Evolutionary conservation across 768 basidiomycete species (phyloP).

Genomic region (Pulveroboletus sp.): DNA sequence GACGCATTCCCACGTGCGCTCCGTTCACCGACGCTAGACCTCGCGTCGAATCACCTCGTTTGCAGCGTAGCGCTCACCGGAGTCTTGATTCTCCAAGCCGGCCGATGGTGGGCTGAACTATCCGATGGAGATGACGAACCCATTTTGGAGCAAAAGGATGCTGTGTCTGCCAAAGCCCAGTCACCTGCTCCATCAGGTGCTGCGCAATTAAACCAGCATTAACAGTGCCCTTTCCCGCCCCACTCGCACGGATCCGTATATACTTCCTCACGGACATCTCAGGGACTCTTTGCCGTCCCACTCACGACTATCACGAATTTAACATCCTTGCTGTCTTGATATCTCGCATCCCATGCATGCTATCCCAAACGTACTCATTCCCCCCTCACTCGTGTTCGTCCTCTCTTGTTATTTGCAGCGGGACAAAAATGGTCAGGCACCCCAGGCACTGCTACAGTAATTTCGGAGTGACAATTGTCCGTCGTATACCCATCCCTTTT

Average conservation of each 20-base stretch:
- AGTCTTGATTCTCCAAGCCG: conserved; percentile 80
- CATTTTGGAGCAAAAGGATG: conserved; percentile 29
- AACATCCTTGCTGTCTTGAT: conserved; percentile 26
- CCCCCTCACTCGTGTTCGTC: conserved; percentile 1
- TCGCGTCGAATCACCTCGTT: conserved; percentile 81
- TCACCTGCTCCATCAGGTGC: conserved; percentile 2
- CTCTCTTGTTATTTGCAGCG: conserved; percentile 7
- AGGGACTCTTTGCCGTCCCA: neutral
- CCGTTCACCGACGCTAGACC: conserved; percentile 64
- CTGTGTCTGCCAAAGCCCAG: conserved; percentile 9
- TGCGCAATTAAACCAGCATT: conserved; percentile 8
- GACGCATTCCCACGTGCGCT: conserved; percentile 65
- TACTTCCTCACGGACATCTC: conserved; percentile 6
- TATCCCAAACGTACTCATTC: conserved; percentile 9
- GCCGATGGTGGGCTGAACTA: conserved; percentile 81
- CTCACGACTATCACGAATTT: conserved; percentile 23
- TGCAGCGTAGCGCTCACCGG: conserved; percentile 87
- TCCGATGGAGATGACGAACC: conserved; percentile 58
- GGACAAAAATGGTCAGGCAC: conserved; percentile 8
- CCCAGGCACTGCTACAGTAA: conserved; percentile 6
- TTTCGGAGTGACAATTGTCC: conserved; percentile 2
- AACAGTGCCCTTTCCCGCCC: neutral
- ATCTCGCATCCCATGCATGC: conserved; percentile 21
- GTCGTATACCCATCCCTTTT: conserved; percentile 15
- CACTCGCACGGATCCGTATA: conserved; percentile 1